Base-by-base conservation (phyloP, 2,329 filamentous ascomycete species). In the Talaromyces sp. region DNA sequence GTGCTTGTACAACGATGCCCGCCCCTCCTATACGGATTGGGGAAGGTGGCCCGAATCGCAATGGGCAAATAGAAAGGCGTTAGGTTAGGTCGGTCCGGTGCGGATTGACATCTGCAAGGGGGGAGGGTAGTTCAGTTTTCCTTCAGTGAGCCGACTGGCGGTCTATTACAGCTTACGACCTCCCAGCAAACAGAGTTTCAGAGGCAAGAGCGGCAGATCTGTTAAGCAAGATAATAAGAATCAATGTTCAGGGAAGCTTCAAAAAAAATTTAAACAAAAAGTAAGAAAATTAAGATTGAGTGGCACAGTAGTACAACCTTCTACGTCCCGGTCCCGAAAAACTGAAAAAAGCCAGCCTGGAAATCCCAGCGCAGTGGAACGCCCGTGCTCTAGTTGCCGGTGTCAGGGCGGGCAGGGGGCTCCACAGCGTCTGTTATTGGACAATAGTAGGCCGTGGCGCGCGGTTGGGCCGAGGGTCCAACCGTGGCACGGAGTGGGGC, bases 331-430 rank as follows among this genome's bases (percentile, higher is more conserved):
- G 38, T 17, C 14, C 38, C 38, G n/a, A 21, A 10, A 21, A 11
- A 46, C n/a, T 9, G n/a, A 21, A 43, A 21, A 24, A 43, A 43
- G 38, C 19, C 32, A 53, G 32, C 43, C 14, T 11, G 11, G 26
- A 29, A 55, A 61, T 63, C 59, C 61, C 61, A 58, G 56, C 51
- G 51, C 54, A 35, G 35, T 61, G 61, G 61, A 52, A 53, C 59
- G 55, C 51, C 60, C 59, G 52, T 63, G 56, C 51, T 60, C 62
- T 62, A 62, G 62, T 62, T 21, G 55, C 57, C 62, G 38, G 62
- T 62, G 55, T 55, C 62, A 60, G 41, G 55, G 56, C 57, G 58
- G 57, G 56, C 57, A 59, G 57, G 62, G 31, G 59, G 50, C 59
- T 59, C 41, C 32, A 56, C 56, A 51, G 56, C 21, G 56, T 41